Evolutionary conservation across 345 rosid species (phyloP), one percentile per base, ranked within the genome.

Genomic region (Citrus maxima): DNA sequence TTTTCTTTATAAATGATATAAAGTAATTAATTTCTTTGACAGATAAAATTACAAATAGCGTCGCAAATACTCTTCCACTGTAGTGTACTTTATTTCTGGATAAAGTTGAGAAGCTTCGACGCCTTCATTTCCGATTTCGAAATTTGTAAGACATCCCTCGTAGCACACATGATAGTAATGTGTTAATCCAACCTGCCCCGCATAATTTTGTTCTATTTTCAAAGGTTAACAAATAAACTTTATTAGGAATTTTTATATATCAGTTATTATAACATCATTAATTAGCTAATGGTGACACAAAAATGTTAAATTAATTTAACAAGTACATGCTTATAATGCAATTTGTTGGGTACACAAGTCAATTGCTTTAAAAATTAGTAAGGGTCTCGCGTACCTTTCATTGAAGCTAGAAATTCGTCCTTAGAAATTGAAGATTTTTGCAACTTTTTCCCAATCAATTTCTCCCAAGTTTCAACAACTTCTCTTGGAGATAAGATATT

Each of bases 111-210:
- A 78, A 10, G 92, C 91, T 82, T 89, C 94, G n/a, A 64, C 87
- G 9, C 56, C 89, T 24, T 21, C 84, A 2, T 82, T 84, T n/a
- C 90, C 88, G 3, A 88, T 81, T 70, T 86, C 84, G 32, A 90
- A 90, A 56, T 86, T 88, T 10, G 85, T 25, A 59, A 90, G 87
- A 38, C 94, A 90, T 61, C 94, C 94, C 77, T 89, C 89, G 54
- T 84, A 90, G 70, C 79, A 88, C 8, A 90, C 89, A 68, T 90
- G 92, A 70, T 90, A 88, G 78, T 86, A 86, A 85, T 88, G 91
- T 7, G 69, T 79, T 82, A 85, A 37, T 0, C 90, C 92, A 6
- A 86, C 83, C 81, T 86, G 92, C 56, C 84, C 82, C 25, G 76
- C 88, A 62, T 88, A 85, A n/a, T 68, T 75, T 77, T 79, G 80